These are phyloP conservation scores for Phytophthora hybrid DNA, from an alignment of 352 stramenopile genomes.

Conservation along the genomic window DNA sequence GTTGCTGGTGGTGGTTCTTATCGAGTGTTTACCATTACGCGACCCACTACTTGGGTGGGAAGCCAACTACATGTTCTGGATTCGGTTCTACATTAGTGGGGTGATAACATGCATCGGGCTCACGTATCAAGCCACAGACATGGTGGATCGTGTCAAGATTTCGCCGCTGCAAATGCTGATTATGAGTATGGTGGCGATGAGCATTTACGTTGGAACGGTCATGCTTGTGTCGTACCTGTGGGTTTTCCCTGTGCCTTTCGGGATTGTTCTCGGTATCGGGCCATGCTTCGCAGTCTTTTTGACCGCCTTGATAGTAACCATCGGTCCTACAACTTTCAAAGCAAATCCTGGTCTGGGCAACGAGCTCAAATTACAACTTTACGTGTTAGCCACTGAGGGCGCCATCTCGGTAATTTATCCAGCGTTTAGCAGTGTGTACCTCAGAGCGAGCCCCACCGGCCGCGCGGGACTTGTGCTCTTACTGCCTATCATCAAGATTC, in stretches of 20 bases:
- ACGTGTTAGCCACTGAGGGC: constrained; percentile 21
- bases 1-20: constrained; percentile 3
- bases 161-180: constrained; percentile 15
- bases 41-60: constrained; percentile 22
- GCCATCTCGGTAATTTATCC: constrained; percentile 29
- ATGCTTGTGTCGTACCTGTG: constrained; percentile 33
- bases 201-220: constrained; percentile 22
- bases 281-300: constrained; percentile 24
- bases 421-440: constrained; percentile 16
- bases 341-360: constrained; percentile 4
- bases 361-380: constrained; percentile 22
- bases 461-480: constrained; percentile 13
- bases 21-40: constrained; percentile 24
- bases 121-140: constrained; percentile 19
- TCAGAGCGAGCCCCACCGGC: neutral
- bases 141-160: constrained; percentile 15
- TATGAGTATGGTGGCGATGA: constrained; percentile 8
- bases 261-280: constrained; percentile 24
- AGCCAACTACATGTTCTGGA: constrained; percentile 39
- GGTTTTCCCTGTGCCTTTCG: constrained; percentile 52
- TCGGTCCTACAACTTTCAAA: constrained; percentile 20
- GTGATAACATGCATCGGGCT: constrained; percentile 6
- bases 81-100: constrained; percentile 26
- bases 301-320: constrained; percentile 11
- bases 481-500: constrained; percentile 21